Base-by-base conservation (phyloP, 2,329 filamentous ascomycete species). In the Sporothrix euskadiensis region DNA sequence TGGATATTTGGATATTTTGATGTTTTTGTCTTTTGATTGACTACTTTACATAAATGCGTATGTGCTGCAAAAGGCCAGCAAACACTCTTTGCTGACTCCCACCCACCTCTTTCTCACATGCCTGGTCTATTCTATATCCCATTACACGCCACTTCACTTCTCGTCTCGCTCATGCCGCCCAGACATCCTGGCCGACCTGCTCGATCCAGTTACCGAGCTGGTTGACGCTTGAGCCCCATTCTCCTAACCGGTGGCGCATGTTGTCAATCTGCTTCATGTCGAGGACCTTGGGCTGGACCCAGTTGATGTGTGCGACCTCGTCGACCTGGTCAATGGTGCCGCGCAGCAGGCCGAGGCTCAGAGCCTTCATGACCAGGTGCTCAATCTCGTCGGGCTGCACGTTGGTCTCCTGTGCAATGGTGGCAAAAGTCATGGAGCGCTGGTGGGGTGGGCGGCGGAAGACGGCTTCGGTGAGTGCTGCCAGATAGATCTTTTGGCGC, bases 291-390 rank as follows among this genome's bases (percentile, higher is more conserved):
- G 96, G 96, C 85, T 99, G 96, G 74, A 99, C 96, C 96, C 96
- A 99, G 79, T 95, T 95, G 83, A 99, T 98, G 81, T 94, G 90
- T 59, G 96, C 96, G 77, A 98, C 90, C 83, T 94, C 91, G 66
- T 94, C 94, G 44, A 99, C 96, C 84, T 99, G 95, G 82, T 99
- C 96, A 79, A 99, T 98, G 73, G 92, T 96, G 63, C 96, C 96
- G 77, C 92, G 89, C 77, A 99, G 85, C 78, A 99, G 85, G 0
- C 96, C 96, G 78, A 99, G 83, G 80, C 94, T 98, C 79, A 99
- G 84, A n/a, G 96, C 96, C 87, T 98, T 98, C 96, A 99, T 99
- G 79, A 99, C 92, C 76, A 99, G 85, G 82, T 98, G 95, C 86
- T 99, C 96, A 78, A 99, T 98, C 84, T 98, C 94, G 79, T 96